Conservation (phyloP, 495 filamentous ascomycete genomes). For the Aspergillus leporis region DNA sequence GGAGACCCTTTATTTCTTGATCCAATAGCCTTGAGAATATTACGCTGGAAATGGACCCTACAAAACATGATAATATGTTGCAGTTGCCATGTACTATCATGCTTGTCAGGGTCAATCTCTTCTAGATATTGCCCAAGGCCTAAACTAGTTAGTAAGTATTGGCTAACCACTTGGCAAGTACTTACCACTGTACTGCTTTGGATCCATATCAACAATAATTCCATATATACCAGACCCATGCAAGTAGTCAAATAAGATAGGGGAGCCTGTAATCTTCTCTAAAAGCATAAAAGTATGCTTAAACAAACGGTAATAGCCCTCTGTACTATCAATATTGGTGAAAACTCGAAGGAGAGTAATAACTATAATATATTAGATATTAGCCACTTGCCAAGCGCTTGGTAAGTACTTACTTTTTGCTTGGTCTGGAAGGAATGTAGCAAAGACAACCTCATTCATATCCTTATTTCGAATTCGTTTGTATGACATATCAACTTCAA, state of each 20-base stretch:
- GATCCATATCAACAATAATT: conserved; percentile 15
- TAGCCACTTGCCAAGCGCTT: conserved; percentile 1
- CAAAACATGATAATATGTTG: conserved; percentile 10
- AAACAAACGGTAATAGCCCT: conserved; percentile 8
- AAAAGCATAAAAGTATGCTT: conserved; percentile 5
- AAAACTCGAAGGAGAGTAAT: background rate
- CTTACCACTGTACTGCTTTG: conserved; percentile 5
- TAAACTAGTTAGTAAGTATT: too few species aligned
- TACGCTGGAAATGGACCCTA: conserved; percentile 7
- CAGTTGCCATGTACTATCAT: background rate
- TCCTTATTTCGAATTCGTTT: conserved; percentile 9
- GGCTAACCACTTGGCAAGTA: conserved; percentile 8
- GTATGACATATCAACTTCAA: conserved; percentile 16
- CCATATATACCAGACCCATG: conserved; percentile 11
- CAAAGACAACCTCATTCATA: conserved; percentile 14
- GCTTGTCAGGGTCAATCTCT: conserved; percentile 4
- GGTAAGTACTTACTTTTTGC: conserved; percentile 7
- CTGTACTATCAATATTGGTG: background rate
- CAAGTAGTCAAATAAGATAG: conserved; percentile 2
- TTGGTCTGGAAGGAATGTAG: conserved; percentile 5
- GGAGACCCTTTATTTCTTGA: background rate
- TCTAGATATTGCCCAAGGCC: conserved; percentile 6
- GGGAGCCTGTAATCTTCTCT: background rate
- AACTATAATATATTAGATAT: conserved; percentile 9
- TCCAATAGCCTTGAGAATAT: conserved; percentile 7